phyloP scores from a whole-genome alignment of 306 rosid genomes.

The Vicia sativa region DNA sequence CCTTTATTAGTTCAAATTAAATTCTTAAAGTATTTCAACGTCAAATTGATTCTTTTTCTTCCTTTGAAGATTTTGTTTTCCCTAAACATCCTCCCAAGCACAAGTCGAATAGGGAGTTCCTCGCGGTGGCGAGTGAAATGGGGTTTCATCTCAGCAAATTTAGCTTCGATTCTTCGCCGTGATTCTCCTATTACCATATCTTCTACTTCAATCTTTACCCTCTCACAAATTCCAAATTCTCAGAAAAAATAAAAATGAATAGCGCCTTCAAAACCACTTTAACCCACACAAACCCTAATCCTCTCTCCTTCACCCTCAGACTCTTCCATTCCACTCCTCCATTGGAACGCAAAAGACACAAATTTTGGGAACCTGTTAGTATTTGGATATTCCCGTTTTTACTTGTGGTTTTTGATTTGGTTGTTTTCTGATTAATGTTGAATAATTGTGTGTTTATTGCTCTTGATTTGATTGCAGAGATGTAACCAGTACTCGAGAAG shows the following conservation, averaged over 20 bases:
- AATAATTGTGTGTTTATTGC: not conserved
- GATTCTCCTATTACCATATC: not conserved
- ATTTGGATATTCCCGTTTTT: not conserved
- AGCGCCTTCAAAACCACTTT: constrained; percentile 54
- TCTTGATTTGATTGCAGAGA: constrained; percentile 54
- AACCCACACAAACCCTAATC: constrained; percentile 45
- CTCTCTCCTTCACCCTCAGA: constrained; percentile 33
- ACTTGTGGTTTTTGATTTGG: not conserved
- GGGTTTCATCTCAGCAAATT: not conserved
- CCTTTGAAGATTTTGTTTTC: not conserved
- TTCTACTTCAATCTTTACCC: not conserved
- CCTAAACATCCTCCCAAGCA: constrained; percentile 17
- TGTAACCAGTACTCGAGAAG: constrained; percentile 51
- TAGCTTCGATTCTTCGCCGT: constrained; percentile 10
- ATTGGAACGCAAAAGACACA: constrained; percentile 67
- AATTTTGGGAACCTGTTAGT: constrained; percentile 60
- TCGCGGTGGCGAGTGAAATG: constrained; percentile 23
- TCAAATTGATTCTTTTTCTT: too few species aligned
- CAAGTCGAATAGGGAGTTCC: constrained; percentile 4
- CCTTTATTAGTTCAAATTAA: too few species aligned
- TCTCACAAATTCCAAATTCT: constrained; percentile 8
- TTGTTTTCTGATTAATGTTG: not conserved
- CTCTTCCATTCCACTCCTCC: constrained; percentile 81
- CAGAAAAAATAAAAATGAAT: constrained; percentile 45
- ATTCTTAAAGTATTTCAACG: too few species aligned